Percentiles rank a stretch among this genome's conserved stretches.
Evolutionary conservation across 805 yeast genomes (phyloP).

Genomic region (Wickerhamiella azyma): DNA sequence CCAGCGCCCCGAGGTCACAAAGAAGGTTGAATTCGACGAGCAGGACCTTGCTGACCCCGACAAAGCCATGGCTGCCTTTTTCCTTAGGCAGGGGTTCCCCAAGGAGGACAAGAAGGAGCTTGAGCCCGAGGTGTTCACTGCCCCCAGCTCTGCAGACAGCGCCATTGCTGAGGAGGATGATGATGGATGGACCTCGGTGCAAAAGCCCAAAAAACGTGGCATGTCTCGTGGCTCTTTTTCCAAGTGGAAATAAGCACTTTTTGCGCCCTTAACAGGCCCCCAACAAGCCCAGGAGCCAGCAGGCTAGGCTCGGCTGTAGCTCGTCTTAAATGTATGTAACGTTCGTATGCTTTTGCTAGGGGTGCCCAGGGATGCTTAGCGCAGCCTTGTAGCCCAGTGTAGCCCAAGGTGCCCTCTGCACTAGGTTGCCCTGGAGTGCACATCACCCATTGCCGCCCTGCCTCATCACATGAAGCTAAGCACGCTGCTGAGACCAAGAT

Average conservation of each 20-base stretch:
- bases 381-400: too few species aligned
- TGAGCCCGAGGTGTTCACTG: conserved; percentile 4
- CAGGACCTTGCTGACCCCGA: conserved; percentile 20
- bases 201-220: conserved; percentile 5
- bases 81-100: conserved; percentile 13
- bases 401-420: too few species aligned
- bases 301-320: too few species aligned
- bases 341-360: conserved; percentile 18
- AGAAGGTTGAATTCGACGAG: conserved; percentile 10
- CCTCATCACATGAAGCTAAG: conserved; percentile 1
- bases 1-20: conserved; percentile 4
- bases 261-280: too few species aligned
- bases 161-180: conserved; percentile 13
- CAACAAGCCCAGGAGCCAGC: conserved; percentile 10
- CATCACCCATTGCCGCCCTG: too few species aligned
- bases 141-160: conserved; percentile 1
- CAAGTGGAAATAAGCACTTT: background rate
- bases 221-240: background rate
- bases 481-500: background rate
- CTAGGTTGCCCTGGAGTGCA: too few species aligned
- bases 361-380: too few species aligned
- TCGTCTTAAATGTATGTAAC: conserved; percentile 10
- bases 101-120: background rate
- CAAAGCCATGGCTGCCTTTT: conserved; percentile 21
- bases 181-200: conserved; percentile 21